Base-by-base conservation (phyloP, 1,284 basidiomycete genomes). In the Schizopora paradoxa region DNA sequence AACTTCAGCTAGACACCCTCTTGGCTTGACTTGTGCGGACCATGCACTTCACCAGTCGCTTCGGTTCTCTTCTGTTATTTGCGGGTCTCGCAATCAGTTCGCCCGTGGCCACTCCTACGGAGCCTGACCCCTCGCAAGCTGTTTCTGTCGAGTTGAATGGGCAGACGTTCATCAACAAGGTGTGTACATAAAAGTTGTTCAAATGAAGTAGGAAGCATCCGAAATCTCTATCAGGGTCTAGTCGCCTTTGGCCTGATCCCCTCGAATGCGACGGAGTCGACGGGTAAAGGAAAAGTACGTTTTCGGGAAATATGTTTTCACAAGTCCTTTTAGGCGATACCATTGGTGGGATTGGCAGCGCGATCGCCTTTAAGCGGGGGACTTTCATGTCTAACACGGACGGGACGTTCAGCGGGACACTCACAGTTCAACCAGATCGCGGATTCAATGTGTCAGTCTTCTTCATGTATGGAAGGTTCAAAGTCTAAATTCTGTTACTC, bases 381-480 rank as follows among this genome's bases (percentile, higher is more conserved):
- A 58, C 62, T 2, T 67, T 65, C 52, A 42, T 39, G 5, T 16
- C 53, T 21, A 42, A 42, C 23, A 35, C 42, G n/a, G 51, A 64
- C 35, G 65, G 64, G 5, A 56, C 62, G 0, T 76, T 67, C 57
- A 58, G 58, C 4, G 73, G 73, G 10, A 67, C 65, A 1, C 54
- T 76, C 33, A 53, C 71, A 13, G 61, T 67, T 2, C 73, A 76
- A 46, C 73, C 73, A 1, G 74, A 76, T 55, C 62, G 73, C 19
- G 73, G 69, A 7, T 70, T 67, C 59, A 70, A 69, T 48, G 55
- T 69, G 67, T 69, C 43, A 6, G 58, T 54, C 5, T 36, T 16
- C 19, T 31, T 28, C 29, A 16, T 31, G 13, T 28, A 3, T 31
- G 10, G 28, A n/a, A 29, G 29, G 45, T 14, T 26, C 40, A 14